These are phyloP conservation scores for Colletotrichum kahawae DNA, from an alignment of 2,329 filamentous ascomycete species.

Conservation along the genomic window DNA sequence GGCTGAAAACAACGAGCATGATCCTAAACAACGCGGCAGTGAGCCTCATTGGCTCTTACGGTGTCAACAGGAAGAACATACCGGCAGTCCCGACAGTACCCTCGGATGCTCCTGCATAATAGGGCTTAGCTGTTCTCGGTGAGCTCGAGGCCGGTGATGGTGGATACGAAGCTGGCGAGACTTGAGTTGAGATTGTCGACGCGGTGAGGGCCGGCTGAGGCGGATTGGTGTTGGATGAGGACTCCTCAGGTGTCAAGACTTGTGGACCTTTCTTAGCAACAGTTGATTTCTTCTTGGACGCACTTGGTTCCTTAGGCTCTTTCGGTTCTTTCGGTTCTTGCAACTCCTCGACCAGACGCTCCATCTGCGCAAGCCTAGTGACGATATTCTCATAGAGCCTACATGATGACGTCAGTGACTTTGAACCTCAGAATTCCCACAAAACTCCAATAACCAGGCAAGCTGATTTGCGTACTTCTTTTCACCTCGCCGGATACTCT, in stretches of 20 bases:
- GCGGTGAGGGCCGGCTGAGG: background rate
- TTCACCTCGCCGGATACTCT: background rate
- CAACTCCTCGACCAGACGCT: background rate
- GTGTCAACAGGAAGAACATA: background rate
- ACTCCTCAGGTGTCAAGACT: background rate
- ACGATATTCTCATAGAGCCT: background rate
- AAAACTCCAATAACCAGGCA: background rate
- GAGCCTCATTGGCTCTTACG: background rate
- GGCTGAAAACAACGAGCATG: conserved; percentile 25
- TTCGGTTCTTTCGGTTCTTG: background rate
- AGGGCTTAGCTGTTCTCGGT: background rate
- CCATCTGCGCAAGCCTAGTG: background rate
- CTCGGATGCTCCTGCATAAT: conserved; percentile 1
- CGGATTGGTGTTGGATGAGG: background rate
- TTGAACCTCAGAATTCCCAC: background rate
- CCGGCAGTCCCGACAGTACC: background rate
- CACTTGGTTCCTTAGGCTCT: background rate
- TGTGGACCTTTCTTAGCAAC: background rate
- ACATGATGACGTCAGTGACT: background rate
- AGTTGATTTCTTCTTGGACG: background rate
- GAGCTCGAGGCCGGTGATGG: background rate
- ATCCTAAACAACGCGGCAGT: background rate
- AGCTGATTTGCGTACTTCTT: background rate
- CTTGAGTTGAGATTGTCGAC: background rate
- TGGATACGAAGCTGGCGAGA: background rate